Evolutionary conservation across 495 filamentous ascomycete genomes (phyloP), one percentile per base, ranked within the genome.

Genomic region (Penicillium simplicissimum): DNA sequence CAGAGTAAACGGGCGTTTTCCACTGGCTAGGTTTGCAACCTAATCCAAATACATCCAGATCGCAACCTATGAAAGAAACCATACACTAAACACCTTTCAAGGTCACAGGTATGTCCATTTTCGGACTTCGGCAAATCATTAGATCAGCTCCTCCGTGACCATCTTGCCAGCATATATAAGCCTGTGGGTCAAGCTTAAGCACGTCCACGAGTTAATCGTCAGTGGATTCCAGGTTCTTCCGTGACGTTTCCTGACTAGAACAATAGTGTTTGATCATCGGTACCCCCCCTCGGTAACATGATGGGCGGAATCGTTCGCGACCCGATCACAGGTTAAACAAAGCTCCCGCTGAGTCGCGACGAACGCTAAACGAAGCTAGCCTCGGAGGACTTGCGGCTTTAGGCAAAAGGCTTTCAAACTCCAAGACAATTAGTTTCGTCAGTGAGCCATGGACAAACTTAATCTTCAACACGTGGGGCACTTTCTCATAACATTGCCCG

Each of bases 401-500:
- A 42, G 34, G 53, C 37, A 31, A 10, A 28, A 55, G 11, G 17
- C 17, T 9, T 19, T 9, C 0, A 31, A 4, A 23, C 10, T 36
- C 53, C 53, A 55, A 55, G 53, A 55, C 19, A 14, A 11, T 55
- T 55, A 55, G 15, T 23, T 25, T 33, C 33, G 21, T 28, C 23
- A 19, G 13, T n/a, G 14, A 42, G 36, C 52, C 52, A 55, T 38
- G 52, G 19, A 42, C 2, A 13, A 19, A 42, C 35, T 42, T 38
- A 10, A 33, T 38, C 31, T 9, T 28, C 17, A 10, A 55, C 53
- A 55, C 53, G 53, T 55, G 53, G 19, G 23, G 17, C 7, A 31
- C 8, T 3, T 8, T 7, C 25, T 42, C 21, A 28, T 42, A 4
- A 15, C 17, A n/a, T 17, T 8, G 2, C 0, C 6, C 3, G 17